These are phyloP conservation scores for Lindgomyces ingoldianus DNA, from an alignment of 495 filamentous ascomycete species.

Conservation along the genomic window DNA sequence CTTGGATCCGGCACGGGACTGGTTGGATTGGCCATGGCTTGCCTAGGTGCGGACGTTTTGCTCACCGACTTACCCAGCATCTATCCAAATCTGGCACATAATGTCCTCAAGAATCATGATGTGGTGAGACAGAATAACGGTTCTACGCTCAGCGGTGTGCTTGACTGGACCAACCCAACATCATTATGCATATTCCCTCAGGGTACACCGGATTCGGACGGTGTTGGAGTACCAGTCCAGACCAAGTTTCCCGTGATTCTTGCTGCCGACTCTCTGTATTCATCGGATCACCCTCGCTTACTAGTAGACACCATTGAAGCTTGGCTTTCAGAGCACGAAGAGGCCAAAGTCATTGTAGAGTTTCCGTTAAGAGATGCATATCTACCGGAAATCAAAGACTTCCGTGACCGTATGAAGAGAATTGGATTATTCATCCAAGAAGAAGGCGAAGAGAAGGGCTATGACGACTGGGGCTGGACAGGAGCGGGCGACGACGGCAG, in stretches of 20 bases:
- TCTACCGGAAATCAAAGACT: constrained; percentile 53
- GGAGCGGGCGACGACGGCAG: constrained; percentile 49
- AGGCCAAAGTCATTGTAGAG: constrained; percentile 62
- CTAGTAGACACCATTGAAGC: constrained; percentile 59
- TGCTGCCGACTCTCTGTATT: constrained; percentile 73
- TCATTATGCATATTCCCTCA: constrained; percentile 1
- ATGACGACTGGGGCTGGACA: constrained; percentile 73
- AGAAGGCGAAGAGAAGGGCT: constrained; percentile 65
- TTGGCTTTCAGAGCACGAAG: constrained; percentile 53
- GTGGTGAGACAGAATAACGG: constrained; percentile 27
- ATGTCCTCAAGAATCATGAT: constrained; percentile 56
- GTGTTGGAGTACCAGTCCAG: constrained; percentile 8
- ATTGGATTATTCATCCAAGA: constrained; percentile 56
- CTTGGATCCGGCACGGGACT: constrained; percentile 67
- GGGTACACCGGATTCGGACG: constrained; percentile 5
- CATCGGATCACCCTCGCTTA: constrained; percentile 62
- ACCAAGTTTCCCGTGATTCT: constrained; percentile 61
- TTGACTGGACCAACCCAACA: constrained; percentile 65
- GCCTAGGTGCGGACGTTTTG: constrained; percentile 47
- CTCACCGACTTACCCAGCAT: constrained; percentile 75
- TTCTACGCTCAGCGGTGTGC: constrained; percentile 53
- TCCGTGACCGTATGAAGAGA: constrained; percentile 56
- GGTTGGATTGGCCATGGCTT: constrained; percentile 55
- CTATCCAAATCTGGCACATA: constrained; percentile 64
- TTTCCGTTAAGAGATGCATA: constrained; percentile 66